These are phyloP conservation scores for Phytophthora pistaciae DNA, from an alignment of 352 stramenopile genomes.

Conservation along the genomic window DNA sequence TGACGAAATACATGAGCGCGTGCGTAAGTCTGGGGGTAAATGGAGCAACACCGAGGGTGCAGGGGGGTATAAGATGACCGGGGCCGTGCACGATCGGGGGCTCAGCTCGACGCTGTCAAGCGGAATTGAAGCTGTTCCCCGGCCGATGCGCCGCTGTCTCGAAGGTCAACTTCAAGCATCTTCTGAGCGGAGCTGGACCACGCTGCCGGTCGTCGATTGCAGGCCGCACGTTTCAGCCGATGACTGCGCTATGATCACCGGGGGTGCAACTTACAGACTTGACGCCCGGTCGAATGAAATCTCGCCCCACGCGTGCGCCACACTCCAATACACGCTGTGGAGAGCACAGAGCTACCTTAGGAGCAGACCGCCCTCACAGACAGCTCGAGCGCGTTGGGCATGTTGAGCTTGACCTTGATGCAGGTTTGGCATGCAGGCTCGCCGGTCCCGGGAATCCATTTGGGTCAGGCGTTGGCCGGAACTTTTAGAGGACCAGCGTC, in stretches of 20 bases:
- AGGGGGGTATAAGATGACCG: too few species aligned
- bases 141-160: neutral
- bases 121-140: neutral
- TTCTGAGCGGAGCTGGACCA: neutral
- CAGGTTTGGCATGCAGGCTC: neutral
- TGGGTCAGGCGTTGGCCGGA: neutral
- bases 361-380: too few species aligned
- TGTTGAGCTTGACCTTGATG: neutral
- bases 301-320: neutral
- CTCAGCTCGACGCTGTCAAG: too few species aligned
- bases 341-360: too few species aligned
- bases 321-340: too few species aligned
- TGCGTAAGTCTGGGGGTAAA: too few species aligned
- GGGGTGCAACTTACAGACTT: neutral
- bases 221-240: neutral
- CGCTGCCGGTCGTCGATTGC: neutral
- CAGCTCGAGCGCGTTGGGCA: neutral
- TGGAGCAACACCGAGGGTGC: too few species aligned
- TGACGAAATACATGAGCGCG: too few species aligned
- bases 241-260: neutral
- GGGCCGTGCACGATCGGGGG: too few species aligned
- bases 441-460: neutral
- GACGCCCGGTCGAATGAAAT: neutral
- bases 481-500: neutral
- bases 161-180: neutral